phyloP scores from a whole-genome alignment of 2,329 filamentous ascomycete genomes.

The Colletotrichum graminicola region DNA sequence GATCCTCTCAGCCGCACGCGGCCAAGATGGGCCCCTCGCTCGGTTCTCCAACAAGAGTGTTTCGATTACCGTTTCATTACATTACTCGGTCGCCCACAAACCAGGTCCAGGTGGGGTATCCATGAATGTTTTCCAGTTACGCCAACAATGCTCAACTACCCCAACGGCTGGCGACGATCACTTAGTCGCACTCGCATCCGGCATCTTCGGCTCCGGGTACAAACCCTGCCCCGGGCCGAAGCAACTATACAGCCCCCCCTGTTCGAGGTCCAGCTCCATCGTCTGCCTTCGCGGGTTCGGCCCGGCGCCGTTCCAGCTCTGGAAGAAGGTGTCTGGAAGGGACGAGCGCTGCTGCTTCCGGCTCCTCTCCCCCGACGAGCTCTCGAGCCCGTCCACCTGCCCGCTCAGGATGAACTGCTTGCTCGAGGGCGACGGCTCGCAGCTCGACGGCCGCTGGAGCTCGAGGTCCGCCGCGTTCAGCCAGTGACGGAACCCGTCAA shows the following conservation, averaged over 20 bases:
- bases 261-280: conserved; percentile 13
- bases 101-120: conserved; percentile 24
- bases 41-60: too few relatives aligned
- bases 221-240: not conserved
- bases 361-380: not conserved
- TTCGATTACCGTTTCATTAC: not conserved
- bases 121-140: not conserved
- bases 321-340: not conserved
- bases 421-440: not conserved
- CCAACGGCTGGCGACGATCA: too few relatives aligned
- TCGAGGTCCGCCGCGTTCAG: conserved; percentile 23
- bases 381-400: not conserved
- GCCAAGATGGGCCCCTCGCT: not conserved
- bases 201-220: not conserved
- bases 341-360: not conserved
- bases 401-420: not conserved
- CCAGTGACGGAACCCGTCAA: conserved; percentile 26
- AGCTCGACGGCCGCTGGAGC: conserved; percentile 8
- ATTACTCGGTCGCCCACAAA: not conserved
- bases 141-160: not conserved
- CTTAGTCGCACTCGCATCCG: not conserved
- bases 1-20: not conserved
- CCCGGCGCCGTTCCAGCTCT: not conserved
- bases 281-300: not conserved
- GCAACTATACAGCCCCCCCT: conserved; percentile 2